phyloP scores from a whole-genome alignment of 2,329 filamentous ascomycete species.

The Microdochium paspali region DNA sequence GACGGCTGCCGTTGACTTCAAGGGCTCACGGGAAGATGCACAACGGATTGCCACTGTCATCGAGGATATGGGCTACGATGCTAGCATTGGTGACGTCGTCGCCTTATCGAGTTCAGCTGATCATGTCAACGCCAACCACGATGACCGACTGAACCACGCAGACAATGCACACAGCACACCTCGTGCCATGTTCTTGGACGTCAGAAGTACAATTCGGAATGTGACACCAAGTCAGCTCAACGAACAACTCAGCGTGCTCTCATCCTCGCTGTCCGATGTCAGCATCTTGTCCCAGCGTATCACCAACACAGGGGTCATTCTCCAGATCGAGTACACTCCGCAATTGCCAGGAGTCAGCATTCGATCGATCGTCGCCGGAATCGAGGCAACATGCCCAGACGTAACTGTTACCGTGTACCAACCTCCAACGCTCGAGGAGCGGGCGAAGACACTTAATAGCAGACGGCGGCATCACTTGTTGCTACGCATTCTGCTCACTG shows the following conservation, averaged over 20 bases:
- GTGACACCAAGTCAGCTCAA: background rate
- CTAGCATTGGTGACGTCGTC: constrained; percentile 42
- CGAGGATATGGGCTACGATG: constrained; percentile 58
- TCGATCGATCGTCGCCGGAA: constrained; percentile 59
- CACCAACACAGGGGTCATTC: constrained; percentile 52
- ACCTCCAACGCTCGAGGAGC: constrained; percentile 74
- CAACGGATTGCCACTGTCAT: constrained; percentile 42
- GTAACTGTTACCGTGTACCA: constrained; percentile 67
- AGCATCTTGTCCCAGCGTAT: background rate
- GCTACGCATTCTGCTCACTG: constrained; percentile 59
- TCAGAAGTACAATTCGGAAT: background rate
- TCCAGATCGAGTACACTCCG: constrained; percentile 64
- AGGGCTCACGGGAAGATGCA: constrained; percentile 30
- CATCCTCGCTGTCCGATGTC: background rate
- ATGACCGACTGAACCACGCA: constrained; percentile 32
- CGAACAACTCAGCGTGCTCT: background rate
- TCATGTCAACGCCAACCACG: constrained; percentile 15
- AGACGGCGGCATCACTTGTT: constrained; percentile 50
- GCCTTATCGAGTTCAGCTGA: constrained; percentile 15
- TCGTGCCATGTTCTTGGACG: background rate
- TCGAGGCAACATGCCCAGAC: constrained; percentile 54
- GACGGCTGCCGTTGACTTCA: constrained; percentile 52
- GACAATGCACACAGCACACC: constrained; percentile 29
- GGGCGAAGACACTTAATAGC: constrained; percentile 61
- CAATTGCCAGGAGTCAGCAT: constrained; percentile 62